phyloP scores from a whole-genome alignment of 345 rosid genomes.

The Populus davidiana region DNA sequence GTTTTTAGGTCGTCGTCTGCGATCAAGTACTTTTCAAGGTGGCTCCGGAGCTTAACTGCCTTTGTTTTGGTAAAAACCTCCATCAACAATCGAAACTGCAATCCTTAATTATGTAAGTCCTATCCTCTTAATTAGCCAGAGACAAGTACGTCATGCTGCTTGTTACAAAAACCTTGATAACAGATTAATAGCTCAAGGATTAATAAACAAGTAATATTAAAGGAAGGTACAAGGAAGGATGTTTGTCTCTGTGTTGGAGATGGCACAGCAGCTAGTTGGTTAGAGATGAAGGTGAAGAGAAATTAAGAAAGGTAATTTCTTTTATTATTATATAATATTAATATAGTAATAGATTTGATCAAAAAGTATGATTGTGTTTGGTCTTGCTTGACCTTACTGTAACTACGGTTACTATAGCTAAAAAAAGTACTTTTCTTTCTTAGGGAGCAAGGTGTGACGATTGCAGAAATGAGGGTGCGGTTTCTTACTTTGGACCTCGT shows the following conservation, averaged over 20 bases:
- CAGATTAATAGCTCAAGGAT: not conserved
- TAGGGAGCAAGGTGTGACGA: not conserved
- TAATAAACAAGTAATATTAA: no score
- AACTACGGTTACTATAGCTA: not conserved
- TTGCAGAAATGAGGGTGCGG: not conserved
- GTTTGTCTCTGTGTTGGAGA: not conserved
- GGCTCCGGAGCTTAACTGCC: constrained; percentile 74
- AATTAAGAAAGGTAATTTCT: not conserved
- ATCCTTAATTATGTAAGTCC: not conserved
- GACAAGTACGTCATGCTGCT: not conserved
- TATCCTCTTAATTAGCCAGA: not conserved
- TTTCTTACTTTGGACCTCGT: no score
- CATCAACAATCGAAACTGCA: constrained; percentile 30
- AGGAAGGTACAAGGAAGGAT: not conserved
- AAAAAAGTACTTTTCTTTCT: not conserved
- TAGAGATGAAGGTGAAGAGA: not conserved
- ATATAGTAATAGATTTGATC: not conserved
- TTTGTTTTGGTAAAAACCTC: constrained; percentile 62
- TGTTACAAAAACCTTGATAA: not conserved
- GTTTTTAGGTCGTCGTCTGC: constrained; percentile 68
- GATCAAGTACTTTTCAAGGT: constrained; percentile 71
- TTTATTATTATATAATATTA: not conserved
- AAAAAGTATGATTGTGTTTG: constrained; percentile 13
- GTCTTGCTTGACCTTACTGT: constrained; percentile 1
- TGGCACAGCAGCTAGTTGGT: no score